Conservation (phyloP, 1,284 basidiomycete species). For the Trichosporon asahii region DNA sequence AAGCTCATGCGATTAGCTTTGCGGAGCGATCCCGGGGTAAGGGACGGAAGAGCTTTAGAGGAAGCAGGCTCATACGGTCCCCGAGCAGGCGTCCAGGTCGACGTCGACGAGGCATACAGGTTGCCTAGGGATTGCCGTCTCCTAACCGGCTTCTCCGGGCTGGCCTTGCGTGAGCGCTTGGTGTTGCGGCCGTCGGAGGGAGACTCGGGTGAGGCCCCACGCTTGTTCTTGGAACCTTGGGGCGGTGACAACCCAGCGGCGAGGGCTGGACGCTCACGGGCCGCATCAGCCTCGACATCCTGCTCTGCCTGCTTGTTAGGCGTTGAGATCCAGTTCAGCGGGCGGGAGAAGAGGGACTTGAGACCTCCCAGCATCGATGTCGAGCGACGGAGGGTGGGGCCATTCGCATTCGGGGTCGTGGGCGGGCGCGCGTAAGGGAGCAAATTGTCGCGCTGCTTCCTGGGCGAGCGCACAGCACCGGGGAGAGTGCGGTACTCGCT, state of each 20-base stretch:
- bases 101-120: conserved; percentile 3
- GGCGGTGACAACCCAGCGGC: background rate
- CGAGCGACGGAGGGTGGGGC: conserved; percentile 7
- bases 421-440: conserved; percentile 12
- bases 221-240: conserved; percentile 19
- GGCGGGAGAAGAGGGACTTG: conserved; percentile 38
- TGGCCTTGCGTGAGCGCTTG: conserved; percentile 28
- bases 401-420: background rate
- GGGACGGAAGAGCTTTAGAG: background rate
- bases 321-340: conserved; percentile 39
- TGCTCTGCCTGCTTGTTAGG: conserved; percentile 16
- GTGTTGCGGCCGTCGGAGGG: conserved; percentile 30
- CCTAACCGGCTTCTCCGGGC: conserved; percentile 17
- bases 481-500: conserved; percentile 2
- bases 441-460: conserved; percentile 7
- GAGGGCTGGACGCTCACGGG: background rate
- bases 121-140: conserved; percentile 6
- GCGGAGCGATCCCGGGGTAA: conserved; percentile 10
- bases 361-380: conserved; percentile 29
- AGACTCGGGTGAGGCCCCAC: conserved; percentile 31
- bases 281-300: background rate
- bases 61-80: background rate
- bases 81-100: background rate
- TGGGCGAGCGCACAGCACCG: conserved; percentile 1
- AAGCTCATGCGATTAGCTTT: background rate